phyloP scores from a whole-genome alignment of 305 asterid species.

The Vinca major region DNA sequence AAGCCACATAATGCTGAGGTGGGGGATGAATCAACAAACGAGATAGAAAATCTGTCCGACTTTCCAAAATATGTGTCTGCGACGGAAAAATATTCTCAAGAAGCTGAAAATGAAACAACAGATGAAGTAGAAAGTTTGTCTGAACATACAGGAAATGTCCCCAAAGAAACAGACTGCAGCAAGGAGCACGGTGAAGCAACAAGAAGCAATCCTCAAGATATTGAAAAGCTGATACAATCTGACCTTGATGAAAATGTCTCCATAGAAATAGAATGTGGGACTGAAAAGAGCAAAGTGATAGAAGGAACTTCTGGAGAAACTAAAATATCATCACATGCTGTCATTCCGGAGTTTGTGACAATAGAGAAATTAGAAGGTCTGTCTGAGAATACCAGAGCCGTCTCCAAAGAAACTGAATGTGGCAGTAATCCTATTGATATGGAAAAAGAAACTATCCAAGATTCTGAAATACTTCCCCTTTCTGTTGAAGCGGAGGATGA shows the following conservation, averaged over 20 bases:
- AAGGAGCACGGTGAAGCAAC: background rate
- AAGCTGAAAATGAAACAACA: background rate
- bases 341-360: background rate
- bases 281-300: background rate
- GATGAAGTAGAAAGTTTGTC: background rate
- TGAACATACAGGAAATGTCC: background rate
- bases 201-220: constrained; percentile 1
- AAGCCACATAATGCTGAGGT: background rate
- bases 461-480: background rate
- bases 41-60: background rate
- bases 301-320: background rate
- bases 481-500: background rate
- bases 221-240: background rate
- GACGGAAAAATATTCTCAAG: background rate
- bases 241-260: background rate
- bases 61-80: background rate
- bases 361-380: background rate
- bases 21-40: constrained; percentile 3
- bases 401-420: background rate
- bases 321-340: background rate
- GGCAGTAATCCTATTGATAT: background rate
- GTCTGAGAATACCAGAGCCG: background rate
- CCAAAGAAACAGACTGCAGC: background rate
- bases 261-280: background rate
- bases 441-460: background rate